phyloP scores from a whole-genome alignment of 306 rosid species.

The Aeschynomene evenia region DNA sequence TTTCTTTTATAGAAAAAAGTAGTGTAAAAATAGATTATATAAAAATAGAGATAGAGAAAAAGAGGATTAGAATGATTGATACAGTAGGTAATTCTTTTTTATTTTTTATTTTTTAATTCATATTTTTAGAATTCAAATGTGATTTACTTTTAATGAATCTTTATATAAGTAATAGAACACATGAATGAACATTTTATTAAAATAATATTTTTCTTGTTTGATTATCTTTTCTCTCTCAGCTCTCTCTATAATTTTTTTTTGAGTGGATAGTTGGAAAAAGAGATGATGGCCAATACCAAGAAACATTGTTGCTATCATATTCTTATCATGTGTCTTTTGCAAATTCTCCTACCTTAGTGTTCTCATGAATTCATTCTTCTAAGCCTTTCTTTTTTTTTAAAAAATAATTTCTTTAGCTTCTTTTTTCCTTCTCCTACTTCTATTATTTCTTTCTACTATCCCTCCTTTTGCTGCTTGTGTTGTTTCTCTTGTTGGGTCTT shows the following conservation, averaged over 20 bases:
- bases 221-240: too few relatives aligned
- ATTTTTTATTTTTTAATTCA: too few relatives aligned
- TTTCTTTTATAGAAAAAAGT: too few relatives aligned
- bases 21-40: too few relatives aligned
- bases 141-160: too few relatives aligned
- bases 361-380: slow-evolving; percentile 36
- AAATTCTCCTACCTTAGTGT: slow-evolving; percentile 40
- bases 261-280: slow-evolving; percentile 50
- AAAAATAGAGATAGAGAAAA: too few relatives aligned
- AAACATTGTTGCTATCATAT: slow-evolving; percentile 40
- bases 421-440: slow-evolving; percentile 21
- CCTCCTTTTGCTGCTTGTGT: slow-evolving; percentile 31
- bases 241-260: slow-evolving; percentile 11
- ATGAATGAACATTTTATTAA: slow-evolving; percentile 19
- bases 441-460: slow-evolving; percentile 10
- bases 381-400: neutral
- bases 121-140: too few relatives aligned
- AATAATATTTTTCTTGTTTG: slow-evolving; percentile 19
- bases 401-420: slow-evolving; percentile 24
- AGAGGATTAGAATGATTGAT: too few relatives aligned
- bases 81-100: too few relatives aligned
- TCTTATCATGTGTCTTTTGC: slow-evolving; percentile 35
- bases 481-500: slow-evolving; percentile 17
- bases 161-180: too few relatives aligned
- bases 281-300: slow-evolving; percentile 51